These are phyloP conservation scores for Hevea brasiliensis DNA, from an alignment of 345 rosid species.

Conservation along the genomic window DNA sequence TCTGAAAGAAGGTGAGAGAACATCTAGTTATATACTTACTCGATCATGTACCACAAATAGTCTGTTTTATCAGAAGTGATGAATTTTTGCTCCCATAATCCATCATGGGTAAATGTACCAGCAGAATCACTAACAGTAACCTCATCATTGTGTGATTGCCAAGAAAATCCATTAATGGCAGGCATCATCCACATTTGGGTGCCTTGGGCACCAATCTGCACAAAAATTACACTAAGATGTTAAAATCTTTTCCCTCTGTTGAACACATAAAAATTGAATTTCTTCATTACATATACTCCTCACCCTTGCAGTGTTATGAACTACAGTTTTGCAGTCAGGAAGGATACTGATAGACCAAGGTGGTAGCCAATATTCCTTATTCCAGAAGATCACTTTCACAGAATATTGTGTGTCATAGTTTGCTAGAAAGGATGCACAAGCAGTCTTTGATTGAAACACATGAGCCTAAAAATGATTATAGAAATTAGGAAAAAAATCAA, in stretches of 20 bases:
- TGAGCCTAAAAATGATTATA: constrained; percentile 34
- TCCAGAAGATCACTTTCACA: constrained; percentile 35
- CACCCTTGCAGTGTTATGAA: constrained; percentile 42
- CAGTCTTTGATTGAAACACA: constrained; percentile 32
- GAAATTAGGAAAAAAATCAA: not conserved
- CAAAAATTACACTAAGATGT: not conserved
- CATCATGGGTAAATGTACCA: constrained; percentile 32
- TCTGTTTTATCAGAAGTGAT: constrained; percentile 44
- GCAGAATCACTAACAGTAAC: constrained; percentile 22
- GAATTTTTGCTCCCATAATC: constrained; percentile 38
- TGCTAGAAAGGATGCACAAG: constrained; percentile 45
- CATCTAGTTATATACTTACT: constrained; percentile 30
- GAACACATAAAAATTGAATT: no score
- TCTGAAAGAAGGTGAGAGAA: no score
- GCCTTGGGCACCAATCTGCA: constrained; percentile 35
- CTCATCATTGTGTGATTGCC: constrained; percentile 44
- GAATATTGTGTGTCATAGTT: constrained; percentile 38
- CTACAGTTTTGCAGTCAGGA: constrained; percentile 40
- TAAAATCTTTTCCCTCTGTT: no score
- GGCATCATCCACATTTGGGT: constrained; percentile 36
- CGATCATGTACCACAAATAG: constrained; percentile 48
- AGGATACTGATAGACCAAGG: constrained; percentile 54
- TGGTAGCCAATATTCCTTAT: constrained; percentile 36
- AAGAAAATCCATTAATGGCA: constrained; percentile 22
- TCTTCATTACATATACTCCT: not conserved